Base-by-base conservation (phyloP, 2,329 filamentous ascomycete species). In the Stachybotrys chlorohalonatus region DNA sequence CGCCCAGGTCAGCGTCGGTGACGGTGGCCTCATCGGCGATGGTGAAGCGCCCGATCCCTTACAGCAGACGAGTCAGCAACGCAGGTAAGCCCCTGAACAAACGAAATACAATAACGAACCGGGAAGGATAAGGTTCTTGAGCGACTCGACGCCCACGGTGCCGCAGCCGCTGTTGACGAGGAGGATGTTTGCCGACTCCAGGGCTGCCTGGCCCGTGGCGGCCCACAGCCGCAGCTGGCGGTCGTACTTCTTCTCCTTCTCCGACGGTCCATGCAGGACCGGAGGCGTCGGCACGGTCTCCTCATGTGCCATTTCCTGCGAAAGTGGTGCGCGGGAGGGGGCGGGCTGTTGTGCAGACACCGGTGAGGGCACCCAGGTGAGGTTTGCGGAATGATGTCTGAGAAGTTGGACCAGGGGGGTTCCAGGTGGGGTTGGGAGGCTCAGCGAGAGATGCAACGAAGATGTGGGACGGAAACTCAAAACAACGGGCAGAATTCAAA, bases 111-210 rank as follows among this genome's bases (percentile, higher is more conserved):
- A 24, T 2, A 24, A 62, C 70, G 54, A 70, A 84, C 85, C 90
- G 55, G 94, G 94, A 8, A 99, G 76, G 3, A 99, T 89, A n/a
- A 99, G 82, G 67, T 99, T 99, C 78, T 99, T 99, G 58, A 99
- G 80, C 0, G 92, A 86, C 71, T 99, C 94, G 11, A 95, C 81
- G 13, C 92, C 94, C 39, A 91, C 89, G 2, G 91, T 89, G 9
- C 93, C 93, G n/a, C 87, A 74, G 2, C 90, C 88, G 1, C 87
- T 89, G 71, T 96, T 96, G 57, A 99, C 76, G 6, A 99, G 80
- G 11, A 97, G 81, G n/a, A 99, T 86, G 62, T 95, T 89, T 24
- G 94, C 89, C 55, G 90, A 84, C 70, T 99, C 95, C 2, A 99
- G 79, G 15, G 92, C 93, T 61, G 87, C 81, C 69, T 99, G 94